A percentile compares a stretch with the other conserved stretches of the same genome.
Conservation (phyloP, 2,329 filamentous ascomycete species). For the Cercospora citrullina region DNA sequence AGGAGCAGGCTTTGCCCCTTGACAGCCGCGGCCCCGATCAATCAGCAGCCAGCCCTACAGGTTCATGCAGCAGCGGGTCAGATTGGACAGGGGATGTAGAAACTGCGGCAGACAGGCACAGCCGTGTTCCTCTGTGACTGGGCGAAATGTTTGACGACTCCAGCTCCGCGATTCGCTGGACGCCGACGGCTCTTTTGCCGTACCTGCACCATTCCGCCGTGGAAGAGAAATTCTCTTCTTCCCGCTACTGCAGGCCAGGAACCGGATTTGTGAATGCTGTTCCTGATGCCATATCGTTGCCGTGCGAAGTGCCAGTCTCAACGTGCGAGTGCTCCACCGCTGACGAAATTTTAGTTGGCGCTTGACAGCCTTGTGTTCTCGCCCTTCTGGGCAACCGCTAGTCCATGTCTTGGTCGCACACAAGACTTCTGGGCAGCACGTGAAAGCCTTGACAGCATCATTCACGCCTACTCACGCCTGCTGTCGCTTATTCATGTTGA, state of each 20-base stretch:
- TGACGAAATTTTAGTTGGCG: background rate
- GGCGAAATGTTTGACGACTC: slow-evolving; percentile 2
- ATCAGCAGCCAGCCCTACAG: slow-evolving; percentile 19
- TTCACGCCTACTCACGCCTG: background rate
- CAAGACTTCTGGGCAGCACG: background rate
- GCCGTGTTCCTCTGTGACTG: slow-evolving; percentile 6
- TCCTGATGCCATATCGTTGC: slow-evolving; percentile 2
- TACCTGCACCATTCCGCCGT: slow-evolving; percentile 8
- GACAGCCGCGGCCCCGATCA: slow-evolving; percentile 19
- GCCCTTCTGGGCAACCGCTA: background rate
- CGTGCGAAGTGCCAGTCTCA: background rate
- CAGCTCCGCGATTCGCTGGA: slow-evolving; percentile 7
- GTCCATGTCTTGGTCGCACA: background rate
- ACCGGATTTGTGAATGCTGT: background rate
- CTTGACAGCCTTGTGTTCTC: background rate
- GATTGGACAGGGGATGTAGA: background rate
- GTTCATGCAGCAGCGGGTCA: background rate
- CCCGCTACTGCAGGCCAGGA: background rate
- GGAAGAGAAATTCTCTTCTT: slow-evolving; percentile 2
- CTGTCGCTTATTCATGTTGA: background rate
- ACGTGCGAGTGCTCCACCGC: background rate
- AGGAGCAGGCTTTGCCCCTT: slow-evolving; percentile 23
- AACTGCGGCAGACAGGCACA: slow-evolving; percentile 11
- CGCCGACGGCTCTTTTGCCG: slow-evolving; percentile 1
- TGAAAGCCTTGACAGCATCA: background rate